A percentile compares a stretch with the other conserved stretches of the same genome.
Conservation (phyloP, 1,139 yeast species). For the Casaregolazyma lundiana region DNA sequence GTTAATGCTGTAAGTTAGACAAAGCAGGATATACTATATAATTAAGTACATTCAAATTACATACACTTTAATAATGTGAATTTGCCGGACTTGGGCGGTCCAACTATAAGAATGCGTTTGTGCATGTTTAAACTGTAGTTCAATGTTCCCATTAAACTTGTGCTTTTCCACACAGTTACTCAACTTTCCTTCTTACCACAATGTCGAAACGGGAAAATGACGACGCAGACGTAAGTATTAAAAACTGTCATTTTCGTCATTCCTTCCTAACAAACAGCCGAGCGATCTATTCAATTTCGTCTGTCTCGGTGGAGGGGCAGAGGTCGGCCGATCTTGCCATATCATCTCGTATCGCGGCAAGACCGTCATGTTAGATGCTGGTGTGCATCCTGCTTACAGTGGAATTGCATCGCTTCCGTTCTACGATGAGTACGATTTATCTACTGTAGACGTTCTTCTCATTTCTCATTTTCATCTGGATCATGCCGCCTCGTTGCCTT, state of each 20-base stretch:
- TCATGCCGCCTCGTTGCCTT: conserved; percentile 96
- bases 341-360: conserved; percentile 88
- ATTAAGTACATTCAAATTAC: conserved; percentile 4
- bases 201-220: conserved; percentile 18
- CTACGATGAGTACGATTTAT: conserved; percentile 88
- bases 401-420: conserved; percentile 92
- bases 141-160: too few relatives aligned
- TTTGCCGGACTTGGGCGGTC: conserved; percentile 37
- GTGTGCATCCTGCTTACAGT: conserved; percentile 91
- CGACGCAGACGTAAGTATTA: conserved; percentile 10
- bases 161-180: too few relatives aligned
- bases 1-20: conserved; percentile 18
- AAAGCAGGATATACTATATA: too few relatives aligned
- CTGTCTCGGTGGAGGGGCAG: conserved; percentile 99
- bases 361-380: conserved; percentile 95
- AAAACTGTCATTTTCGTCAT: background rate
- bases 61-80: conserved; percentile 31
- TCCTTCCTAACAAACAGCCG: conserved; percentile 1
- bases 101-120: conserved; percentile 38
- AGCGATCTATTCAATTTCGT: conserved; percentile 56
- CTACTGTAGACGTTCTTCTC: conserved; percentile 78
- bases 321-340: conserved; percentile 96
- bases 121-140: conserved; percentile 14
- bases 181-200: background rate
- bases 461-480: conserved; percentile 95